phyloP scores from a whole-genome alignment of 2,329 filamentous ascomycete genomes.

The Penicillium sp. region DNA sequence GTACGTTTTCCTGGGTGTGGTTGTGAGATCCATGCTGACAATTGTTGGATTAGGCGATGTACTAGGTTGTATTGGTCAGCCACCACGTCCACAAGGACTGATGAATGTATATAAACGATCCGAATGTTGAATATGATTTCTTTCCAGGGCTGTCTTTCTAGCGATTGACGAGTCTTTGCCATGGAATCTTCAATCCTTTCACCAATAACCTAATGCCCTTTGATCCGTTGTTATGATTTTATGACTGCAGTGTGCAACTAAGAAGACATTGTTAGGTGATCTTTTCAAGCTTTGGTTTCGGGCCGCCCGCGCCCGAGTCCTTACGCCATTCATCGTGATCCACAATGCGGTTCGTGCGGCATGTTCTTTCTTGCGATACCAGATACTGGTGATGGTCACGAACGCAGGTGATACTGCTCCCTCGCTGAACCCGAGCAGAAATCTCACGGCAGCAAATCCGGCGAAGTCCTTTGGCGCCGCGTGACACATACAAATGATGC shows the following conservation, averaged over 20 bases:
- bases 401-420: conserved; percentile 49
- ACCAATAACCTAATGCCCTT: background rate
- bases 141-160: background rate
- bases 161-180: background rate
- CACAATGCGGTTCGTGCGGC: conserved; percentile 27
- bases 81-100: background rate
- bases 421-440: conserved; percentile 47
- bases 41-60: background rate
- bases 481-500: conserved; percentile 46
- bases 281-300: background rate
- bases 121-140: background rate
- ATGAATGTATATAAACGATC: conserved; percentile 12
- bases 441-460: conserved; percentile 42
- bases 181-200: background rate
- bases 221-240: background rate
- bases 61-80: background rate
- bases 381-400: conserved; percentile 47
- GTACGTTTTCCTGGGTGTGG: background rate
- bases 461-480: conserved; percentile 43
- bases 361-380: conserved; percentile 42
- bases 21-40: background rate
- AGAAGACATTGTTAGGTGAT: background rate
- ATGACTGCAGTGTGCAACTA: background rate
- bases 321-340: conserved; percentile 49
- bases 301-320: background rate